A percentile compares a stretch with the other conserved stretches of the same genome.
Evolutionary conservation across 805 yeast species (phyloP).

Genomic region (Yarrowia sp.): DNA sequence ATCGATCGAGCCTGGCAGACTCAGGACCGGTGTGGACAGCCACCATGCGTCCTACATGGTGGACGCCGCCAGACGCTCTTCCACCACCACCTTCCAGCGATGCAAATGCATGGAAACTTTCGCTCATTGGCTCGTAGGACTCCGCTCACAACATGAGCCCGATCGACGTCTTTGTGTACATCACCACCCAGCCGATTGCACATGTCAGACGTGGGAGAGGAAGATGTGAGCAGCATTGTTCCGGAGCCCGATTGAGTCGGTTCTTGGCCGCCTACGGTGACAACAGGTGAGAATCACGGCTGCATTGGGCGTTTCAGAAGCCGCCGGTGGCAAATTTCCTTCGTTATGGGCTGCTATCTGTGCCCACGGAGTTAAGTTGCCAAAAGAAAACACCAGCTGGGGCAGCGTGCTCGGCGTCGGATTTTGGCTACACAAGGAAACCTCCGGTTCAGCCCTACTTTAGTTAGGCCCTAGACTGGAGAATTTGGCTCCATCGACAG

Average conservation of each 20-base stretch:
- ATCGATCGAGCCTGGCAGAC: too few relatives aligned
- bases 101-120: not conserved
- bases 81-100: not conserved
- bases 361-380: too few relatives aligned
- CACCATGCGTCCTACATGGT: not conserved
- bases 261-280: too few relatives aligned
- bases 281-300: too few relatives aligned
- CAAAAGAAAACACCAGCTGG: too few relatives aligned
- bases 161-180: not conserved
- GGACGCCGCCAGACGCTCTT: not conserved
- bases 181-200: not conserved
- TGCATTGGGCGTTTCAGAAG: too few relatives aligned
- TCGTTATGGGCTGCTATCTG: too few relatives aligned
- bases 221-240: too few relatives aligned
- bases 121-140: not conserved
- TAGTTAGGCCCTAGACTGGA: not conserved
- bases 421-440: not conserved
- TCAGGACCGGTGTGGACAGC: not conserved
- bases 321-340: too few relatives aligned
- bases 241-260: too few relatives aligned
- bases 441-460: not conserved
- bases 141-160: not conserved
- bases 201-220: not conserved
- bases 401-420: not conserved
- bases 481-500: slow-evolving; percentile 8